Percentiles rank a stretch among this genome's conserved stretches.
These are phyloP conservation scores for Cyberlindnera euphorbiae DNA, from an alignment of 805 yeast species.

Conservation along the genomic window DNA sequence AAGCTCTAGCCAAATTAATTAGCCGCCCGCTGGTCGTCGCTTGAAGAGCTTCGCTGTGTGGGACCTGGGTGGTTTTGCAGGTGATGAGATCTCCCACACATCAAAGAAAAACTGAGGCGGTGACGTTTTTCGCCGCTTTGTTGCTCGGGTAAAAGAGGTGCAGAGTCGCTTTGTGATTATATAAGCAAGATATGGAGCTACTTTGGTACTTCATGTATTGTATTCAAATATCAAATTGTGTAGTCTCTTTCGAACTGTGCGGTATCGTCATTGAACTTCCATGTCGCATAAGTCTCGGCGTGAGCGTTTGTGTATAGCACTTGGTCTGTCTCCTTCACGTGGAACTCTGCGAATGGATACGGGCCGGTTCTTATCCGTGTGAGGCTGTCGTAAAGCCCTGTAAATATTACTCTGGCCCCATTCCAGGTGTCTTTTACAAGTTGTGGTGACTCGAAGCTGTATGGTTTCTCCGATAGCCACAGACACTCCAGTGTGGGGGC, in stretches of 20 bases:
- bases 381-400: constrained; percentile 1
- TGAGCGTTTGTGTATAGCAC: constrained; percentile 1
- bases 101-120: too few species aligned
- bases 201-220: too few species aligned
- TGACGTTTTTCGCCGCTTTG: too few species aligned
- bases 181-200: too few species aligned
- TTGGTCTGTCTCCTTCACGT: constrained; percentile 2
- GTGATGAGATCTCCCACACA: too few species aligned
- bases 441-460: background rate
- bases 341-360: constrained; percentile 2
- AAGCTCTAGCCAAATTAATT: too few species aligned
- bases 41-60: too few species aligned
- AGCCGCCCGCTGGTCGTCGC: too few species aligned
- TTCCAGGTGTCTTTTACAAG: background rate
- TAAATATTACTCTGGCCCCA: constrained; percentile 2
- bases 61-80: too few species aligned
- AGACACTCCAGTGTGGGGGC: constrained; percentile 5
- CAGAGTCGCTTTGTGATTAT: too few species aligned
- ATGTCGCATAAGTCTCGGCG: constrained; percentile 1
- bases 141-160: too few species aligned
- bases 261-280: constrained; percentile 4
- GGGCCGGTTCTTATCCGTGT: constrained; percentile 3
- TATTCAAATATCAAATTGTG: too few species aligned
- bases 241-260: constrained; percentile 2
- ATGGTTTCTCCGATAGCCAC: constrained; percentile 5